phyloP scores from a whole-genome alignment of 139 green algal genomes.

The Gonium pectorale region DNA sequence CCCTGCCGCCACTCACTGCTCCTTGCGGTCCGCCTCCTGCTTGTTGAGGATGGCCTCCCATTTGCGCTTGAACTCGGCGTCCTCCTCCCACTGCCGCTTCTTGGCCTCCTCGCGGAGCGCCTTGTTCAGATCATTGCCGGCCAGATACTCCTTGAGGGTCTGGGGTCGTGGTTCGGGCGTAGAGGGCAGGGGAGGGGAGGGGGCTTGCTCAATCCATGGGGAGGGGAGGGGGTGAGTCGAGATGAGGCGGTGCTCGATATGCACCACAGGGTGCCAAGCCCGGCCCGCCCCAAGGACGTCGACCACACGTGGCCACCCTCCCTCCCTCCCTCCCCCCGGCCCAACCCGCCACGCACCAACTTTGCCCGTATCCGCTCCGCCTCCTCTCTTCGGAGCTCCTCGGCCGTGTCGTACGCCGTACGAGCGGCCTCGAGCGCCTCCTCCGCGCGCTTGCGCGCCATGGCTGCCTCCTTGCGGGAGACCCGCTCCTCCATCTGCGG shows the following conservation, averaged over 20 bases:
- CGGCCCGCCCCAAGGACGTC: no score
- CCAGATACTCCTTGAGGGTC: conserved; percentile 47
- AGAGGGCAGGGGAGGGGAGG: no score
- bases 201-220: no score
- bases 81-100: conserved; percentile 50
- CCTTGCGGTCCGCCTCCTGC: conserved; percentile 49
- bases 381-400: conserved; percentile 56
- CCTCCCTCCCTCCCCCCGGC: background rate
- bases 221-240: no score
- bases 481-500: conserved; percentile 16
- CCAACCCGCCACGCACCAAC: background rate
- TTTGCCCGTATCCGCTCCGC: conserved; percentile 9
- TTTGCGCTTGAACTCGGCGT: conserved; percentile 32
- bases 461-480: conserved; percentile 13
- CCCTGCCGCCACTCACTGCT: conserved; percentile 33
- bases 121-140: conserved; percentile 50
- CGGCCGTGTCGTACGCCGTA: conserved; percentile 53
- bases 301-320: no score
- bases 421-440: conserved; percentile 44
- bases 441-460: conserved; percentile 21
- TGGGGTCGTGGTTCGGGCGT: no score
- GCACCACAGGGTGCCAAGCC: no score
- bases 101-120: conserved; percentile 41
- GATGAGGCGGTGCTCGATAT: no score
- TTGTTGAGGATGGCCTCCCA: conserved; percentile 50